phyloP scores from a whole-genome alignment of 495 filamentous ascomycete genomes.

The Filosporella fistucella region DNA sequence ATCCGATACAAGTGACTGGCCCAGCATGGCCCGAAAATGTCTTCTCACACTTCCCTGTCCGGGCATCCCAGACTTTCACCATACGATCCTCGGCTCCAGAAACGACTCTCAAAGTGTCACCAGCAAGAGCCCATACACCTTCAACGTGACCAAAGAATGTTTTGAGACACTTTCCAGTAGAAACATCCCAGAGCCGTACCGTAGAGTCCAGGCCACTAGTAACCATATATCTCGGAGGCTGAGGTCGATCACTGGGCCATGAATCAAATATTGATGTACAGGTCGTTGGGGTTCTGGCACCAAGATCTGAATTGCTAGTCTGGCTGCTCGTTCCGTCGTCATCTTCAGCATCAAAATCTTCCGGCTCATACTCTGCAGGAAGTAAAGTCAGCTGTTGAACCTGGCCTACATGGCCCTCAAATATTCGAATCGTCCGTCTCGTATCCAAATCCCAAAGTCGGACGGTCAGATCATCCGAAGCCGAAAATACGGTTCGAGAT shows the following conservation, averaged over 20 bases:
- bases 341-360: constrained; percentile 57
- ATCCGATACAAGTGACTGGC: constrained; percentile 86
- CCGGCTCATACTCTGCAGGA: constrained; percentile 83
- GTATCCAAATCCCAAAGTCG: constrained; percentile 93
- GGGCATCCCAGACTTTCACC: constrained; percentile 95
- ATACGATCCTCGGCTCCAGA: constrained; percentile 88
- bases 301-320: constrained; percentile 14
- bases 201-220: constrained; percentile 87
- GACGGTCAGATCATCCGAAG: constrained; percentile 88
- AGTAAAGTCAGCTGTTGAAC: constrained; percentile 86
- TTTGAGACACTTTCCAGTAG: constrained; percentile 72
- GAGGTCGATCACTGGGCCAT: constrained; percentile 57
- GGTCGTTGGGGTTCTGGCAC: neutral
- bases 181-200: constrained; percentile 89
- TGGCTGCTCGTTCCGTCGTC: constrained; percentile 44
- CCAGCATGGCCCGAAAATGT: constrained; percentile 87
- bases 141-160: constrained; percentile 97
- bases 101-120: constrained; percentile 84
- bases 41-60: constrained; percentile 83
- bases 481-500: constrained; percentile 83
- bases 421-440: constrained; percentile 68
- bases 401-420: constrained; percentile 91
- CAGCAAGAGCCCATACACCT: constrained; percentile 91
- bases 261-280: constrained; percentile 27
- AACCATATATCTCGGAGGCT: constrained; percentile 84